Evolutionary conservation across 2,329 filamentous ascomycete genomes (phyloP), one percentile per base, ranked within the genome.

Genomic region (Fulvia fulva): DNA sequence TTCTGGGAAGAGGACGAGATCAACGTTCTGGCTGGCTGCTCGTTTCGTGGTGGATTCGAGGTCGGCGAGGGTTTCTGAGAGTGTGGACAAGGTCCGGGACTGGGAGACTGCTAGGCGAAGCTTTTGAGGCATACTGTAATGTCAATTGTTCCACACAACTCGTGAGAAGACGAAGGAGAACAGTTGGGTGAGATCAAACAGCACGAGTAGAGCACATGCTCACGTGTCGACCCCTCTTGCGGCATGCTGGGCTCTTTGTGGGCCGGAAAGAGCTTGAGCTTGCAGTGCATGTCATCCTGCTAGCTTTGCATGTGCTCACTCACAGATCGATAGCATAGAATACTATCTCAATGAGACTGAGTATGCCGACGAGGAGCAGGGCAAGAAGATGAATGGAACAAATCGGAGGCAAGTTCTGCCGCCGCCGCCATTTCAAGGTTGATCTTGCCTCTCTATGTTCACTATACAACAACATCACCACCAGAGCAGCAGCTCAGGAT

Each of bases 1-100:
- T 77, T 97, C 92, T 0, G 93, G 93, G 61, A 97, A 92, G 53
- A 97, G 84, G 26, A 97, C 80, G 51, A 97, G 80, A 71, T 94
- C 78, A 16, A 84, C 78, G 50, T 77, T 78, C 44, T 77, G 73
- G 12, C 72, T 80, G 3, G 86, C 83, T n/a, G 91, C 91, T 34
- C 80, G 76, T 23, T 76, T 76, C 32, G 88, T 86, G 14, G 88
- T 84, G 11, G 73, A 65, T 67, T 86, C 80, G 52, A 96, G 82
- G 34, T 87, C 82, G 6, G 75, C 68, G 56, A 96, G 82, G 0
- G 91, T 95, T 32, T 81, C 71, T 44, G 70, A 55, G n/a, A 78
- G 76, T 11, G 77, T 79, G 43, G 73, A 67, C 56, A 80, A 74
- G 11, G 79, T 80, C 57, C 75, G 75, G 46, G 73, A 72, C 69